Conservation (phyloP, 805 yeast species). For the Cephaloascus albidus region DNA sequence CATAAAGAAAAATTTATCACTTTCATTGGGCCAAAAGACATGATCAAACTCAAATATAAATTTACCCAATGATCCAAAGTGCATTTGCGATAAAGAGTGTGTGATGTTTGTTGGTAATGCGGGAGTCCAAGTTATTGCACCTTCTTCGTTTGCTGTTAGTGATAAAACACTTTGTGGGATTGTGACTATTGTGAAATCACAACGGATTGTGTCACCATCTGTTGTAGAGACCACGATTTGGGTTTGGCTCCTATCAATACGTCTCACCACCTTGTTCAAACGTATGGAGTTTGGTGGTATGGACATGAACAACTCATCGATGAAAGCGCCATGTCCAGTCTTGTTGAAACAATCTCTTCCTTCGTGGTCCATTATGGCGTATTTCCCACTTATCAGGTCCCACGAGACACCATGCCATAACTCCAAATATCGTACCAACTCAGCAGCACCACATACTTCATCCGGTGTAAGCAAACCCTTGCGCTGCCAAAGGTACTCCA, state of each 20-base stretch:
- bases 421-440: slow-evolving; percentile 51
- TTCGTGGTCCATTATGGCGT: slow-evolving; percentile 56
- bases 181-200: slow-evolving; percentile 60
- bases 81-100: slow-evolving; percentile 36
- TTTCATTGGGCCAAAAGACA: slow-evolving; percentile 49
- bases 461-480: slow-evolving; percentile 36
- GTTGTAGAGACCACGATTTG: slow-evolving; percentile 21
- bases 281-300: slow-evolving; percentile 30
- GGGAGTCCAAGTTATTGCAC: slow-evolving; percentile 49
- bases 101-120: slow-evolving; percentile 35
- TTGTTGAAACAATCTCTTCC: slow-evolving; percentile 72
- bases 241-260: slow-evolving; percentile 20
- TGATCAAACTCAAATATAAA: slow-evolving; percentile 57
- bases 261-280: slow-evolving; percentile 30
- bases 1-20: slow-evolving; percentile 39
- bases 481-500: slow-evolving; percentile 35
- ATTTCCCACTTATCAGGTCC: slow-evolving; percentile 58
- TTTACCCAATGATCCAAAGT: slow-evolving; percentile 67
- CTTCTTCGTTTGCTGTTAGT: slow-evolving; percentile 19
- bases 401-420: slow-evolving; percentile 76
- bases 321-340: slow-evolving; percentile 47
- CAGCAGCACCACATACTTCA: slow-evolving; percentile 44
- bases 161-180: slow-evolving; percentile 69
- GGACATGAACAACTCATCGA: slow-evolving; percentile 30
- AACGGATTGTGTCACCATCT: slow-evolving; percentile 17